Base-by-base conservation (phyloP, 1,284 basidiomycete species). In the Porogramme epimiltina region DNA sequence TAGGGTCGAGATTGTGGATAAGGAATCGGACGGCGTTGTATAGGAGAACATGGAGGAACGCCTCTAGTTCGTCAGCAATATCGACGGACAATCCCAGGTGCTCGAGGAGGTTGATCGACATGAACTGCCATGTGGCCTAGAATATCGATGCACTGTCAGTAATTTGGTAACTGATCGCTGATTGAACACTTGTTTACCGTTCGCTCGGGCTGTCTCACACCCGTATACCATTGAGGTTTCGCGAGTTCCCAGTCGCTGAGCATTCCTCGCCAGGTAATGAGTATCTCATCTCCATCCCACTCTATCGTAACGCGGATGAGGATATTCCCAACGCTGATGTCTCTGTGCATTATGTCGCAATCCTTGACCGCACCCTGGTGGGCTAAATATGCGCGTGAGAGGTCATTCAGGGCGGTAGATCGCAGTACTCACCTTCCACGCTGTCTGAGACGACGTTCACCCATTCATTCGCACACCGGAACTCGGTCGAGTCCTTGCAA, bases 211-310 rank as follows among this genome's bases (percentile, higher is more conserved):
- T 50, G 54, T 13, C 45, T 36, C 28, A 1, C 22, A 15, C 0
- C 2, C 2, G 4, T 16, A 9, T 1, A 41, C 25, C 2, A 20
- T 36, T 0, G 15, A 16, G 33, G 24, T 38, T 33, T 48, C 2
- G 56, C 42, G 4, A 54, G 26, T 24, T 59, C 57, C 57, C 57
- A 59, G 26, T 59, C 54, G 13, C 18, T 39, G 18, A 59, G 46
- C 13, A 54, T 2, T 1, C 57, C 57, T 6, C 19, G 22, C 42
- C 51, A 55, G 2, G 40, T 34, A 6, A 10, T 9, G 5, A 22
- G 1, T 4, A 25, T 1, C 11, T 37, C 2, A 8, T 41, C 13
- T 9, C 16, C 18, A 9, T 16, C n/a, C 13, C 6, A 9, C 34
- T 18, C 16, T 33, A 45, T 16, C n/a, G 9, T 47, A 37, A 16